These are phyloP conservation scores for Sporodiniella umbellata DNA, from an alignment of 371 early-diverging fungal species.

Conservation along the genomic window DNA sequence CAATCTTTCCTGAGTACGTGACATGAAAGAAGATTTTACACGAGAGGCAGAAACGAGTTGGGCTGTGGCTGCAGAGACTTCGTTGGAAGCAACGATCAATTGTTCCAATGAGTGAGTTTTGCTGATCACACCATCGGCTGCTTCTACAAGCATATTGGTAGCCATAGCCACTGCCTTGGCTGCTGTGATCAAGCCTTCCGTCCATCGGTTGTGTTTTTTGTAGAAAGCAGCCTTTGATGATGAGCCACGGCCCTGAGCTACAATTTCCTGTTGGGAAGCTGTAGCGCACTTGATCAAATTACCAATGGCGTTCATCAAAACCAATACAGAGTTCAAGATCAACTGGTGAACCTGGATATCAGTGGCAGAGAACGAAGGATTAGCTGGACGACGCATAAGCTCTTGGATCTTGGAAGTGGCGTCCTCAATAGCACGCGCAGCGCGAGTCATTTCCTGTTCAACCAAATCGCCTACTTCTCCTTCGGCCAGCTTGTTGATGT, in stretches of 20 bases:
- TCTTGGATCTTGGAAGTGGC: conserved; percentile 82
- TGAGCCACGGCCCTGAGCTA: conserved; percentile 86
- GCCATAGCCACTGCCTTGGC: conserved; percentile 94
- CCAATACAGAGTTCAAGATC: conserved; percentile 87
- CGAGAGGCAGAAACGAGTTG: conserved; percentile 97
- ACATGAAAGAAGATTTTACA: conserved; percentile 90
- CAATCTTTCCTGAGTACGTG: conserved; percentile 86
- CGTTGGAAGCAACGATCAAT: conserved; percentile 93
- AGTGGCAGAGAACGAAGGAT: conserved; percentile 64
- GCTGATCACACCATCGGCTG: conserved; percentile 93
- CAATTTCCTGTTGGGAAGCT: conserved; percentile 94
- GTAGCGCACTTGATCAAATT: conserved; percentile 93
- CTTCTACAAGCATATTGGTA: conserved; percentile 89
- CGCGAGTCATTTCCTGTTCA: conserved; percentile 90
- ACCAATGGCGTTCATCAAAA: conserved; percentile 92
- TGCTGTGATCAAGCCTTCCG: conserved; percentile 96
- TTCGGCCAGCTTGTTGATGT: conserved; percentile 65
- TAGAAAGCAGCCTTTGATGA: conserved; percentile 91
- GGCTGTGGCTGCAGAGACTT: conserved; percentile 93
- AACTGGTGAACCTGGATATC: conserved; percentile 90
- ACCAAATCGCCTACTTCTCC: conserved; percentile 91
- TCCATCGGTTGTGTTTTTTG: conserved; percentile 99
- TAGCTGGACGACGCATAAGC: conserved; percentile 73
- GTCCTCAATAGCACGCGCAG: conserved; percentile 90
- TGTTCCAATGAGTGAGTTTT: conserved; percentile 91